phyloP scores from a whole-genome alignment of 2,329 filamentous ascomycete species.

The Arthrobotrys pseudoclavata region DNA sequence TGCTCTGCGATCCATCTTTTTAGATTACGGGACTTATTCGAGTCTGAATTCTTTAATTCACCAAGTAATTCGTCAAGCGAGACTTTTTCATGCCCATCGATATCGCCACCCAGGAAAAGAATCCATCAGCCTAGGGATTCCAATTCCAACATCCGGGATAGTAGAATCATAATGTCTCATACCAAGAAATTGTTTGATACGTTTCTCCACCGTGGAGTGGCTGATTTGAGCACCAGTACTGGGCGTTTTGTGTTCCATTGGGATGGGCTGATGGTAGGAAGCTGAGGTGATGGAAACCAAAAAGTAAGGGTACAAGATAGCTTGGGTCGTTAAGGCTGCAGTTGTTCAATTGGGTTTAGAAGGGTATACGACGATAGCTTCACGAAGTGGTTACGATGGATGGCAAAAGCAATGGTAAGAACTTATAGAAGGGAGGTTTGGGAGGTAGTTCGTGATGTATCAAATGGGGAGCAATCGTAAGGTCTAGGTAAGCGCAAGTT shows the following conservation, averaged over 20 bases:
- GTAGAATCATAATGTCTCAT: constrained; percentile 21
- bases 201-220: constrained; percentile 46
- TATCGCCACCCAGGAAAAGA: not conserved
- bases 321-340: constrained; percentile 8
- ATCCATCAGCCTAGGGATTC: not conserved
- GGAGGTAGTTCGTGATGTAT: not conserved
- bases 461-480: not conserved
- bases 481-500: not conserved
- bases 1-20: constrained; percentile 28
- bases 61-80: constrained; percentile 24
- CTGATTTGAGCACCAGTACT: constrained; percentile 25
- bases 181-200: constrained; percentile 53
- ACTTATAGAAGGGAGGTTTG: not conserved
- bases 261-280: not conserved
- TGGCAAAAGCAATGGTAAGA: not conserved
- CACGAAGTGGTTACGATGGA: not conserved
- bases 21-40: constrained; percentile 21
- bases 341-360: not conserved
- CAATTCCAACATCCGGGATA: constrained; percentile 42
- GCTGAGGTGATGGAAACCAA: constrained; percentile 3
- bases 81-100: not conserved
- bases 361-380: not conserved
- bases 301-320: not conserved
- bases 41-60: constrained; percentile 26
- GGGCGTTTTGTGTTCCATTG: constrained; percentile 43